Percentiles rank a stretch among this genome's conserved stretches.
phyloP scores from a whole-genome alignment of 371 early-diverging fungal species.

The Scutellospora calospora region DNA sequence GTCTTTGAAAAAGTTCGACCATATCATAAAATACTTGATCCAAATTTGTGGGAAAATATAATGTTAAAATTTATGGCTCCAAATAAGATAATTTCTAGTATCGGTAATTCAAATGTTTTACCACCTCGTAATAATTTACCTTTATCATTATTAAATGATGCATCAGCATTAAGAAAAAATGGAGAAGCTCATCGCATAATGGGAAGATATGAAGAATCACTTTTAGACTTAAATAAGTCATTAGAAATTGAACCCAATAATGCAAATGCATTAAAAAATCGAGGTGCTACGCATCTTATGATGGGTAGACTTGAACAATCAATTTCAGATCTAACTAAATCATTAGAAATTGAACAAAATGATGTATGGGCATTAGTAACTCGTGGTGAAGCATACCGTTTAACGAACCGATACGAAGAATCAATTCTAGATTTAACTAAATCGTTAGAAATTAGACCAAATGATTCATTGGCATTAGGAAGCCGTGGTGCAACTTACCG shows the following conservation, averaged over 20 bases:
- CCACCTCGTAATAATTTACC: no score
- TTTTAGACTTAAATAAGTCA: background rate
- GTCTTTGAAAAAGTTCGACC: slow-evolving; percentile 1
- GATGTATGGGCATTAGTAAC: background rate
- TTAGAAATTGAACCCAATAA: slow-evolving; percentile 7
- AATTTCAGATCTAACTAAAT: background rate
- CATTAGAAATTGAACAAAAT: no score
- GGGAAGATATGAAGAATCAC: background rate
- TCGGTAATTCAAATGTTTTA: no score
- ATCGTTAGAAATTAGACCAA: no score
- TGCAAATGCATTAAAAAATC: background rate
- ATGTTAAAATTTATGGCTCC: no score
- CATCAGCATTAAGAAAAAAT: background rate
- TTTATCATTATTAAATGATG: no score
- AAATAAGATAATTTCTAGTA: no score
- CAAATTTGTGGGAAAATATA: no score
- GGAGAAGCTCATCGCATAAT: background rate
- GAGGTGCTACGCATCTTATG: slow-evolving; percentile 1
- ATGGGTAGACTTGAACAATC: background rate
- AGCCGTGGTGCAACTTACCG: no score
- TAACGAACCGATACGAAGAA: background rate
- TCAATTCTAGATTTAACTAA: background rate
- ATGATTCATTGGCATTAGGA: no score
- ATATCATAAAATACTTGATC: background rate
- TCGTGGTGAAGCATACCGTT: slow-evolving; percentile 6